Base-by-base conservation (phyloP, 108 stramenopile genomes). In the Cyclotella sp. region DNA sequence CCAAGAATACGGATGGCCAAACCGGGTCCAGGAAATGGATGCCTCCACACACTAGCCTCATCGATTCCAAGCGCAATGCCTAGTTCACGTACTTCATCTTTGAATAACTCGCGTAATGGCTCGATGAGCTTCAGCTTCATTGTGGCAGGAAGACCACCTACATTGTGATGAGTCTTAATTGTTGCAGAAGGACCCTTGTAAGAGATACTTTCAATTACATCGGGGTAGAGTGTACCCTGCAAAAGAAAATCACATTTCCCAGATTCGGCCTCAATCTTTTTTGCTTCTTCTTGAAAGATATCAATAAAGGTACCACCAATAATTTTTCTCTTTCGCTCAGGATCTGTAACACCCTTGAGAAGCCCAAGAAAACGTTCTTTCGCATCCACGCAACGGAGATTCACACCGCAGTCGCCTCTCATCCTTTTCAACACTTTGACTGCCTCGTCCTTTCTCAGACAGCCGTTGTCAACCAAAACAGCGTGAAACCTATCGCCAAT, bases 81-180 rank as follows among this genome's bases (percentile, higher is more conserved):
- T 5, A 98, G 79, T 59, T 91, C 94, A 27, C 96, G 87, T 12
- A 98, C 97, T 77, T 98, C 95, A 73, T 98, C 99, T 87, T 99
- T 99, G 91, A 98, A 99, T 18, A 99, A 86, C 69, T 99, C 99
- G 15, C 98, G 83, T 18, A 99, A 89, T 8, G 99, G 99, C 82
- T 99, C 99, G 62, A 99, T 98, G 42, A 99, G 79, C 75, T 97
- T 94, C 60, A 98, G 83, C 44, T 97, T 93, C 98, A 99, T 99
- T 27, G 85, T 82, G 13, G 91, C 98, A 1, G 96, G 97, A 18
- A 99, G 88, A 0, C 97, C 97, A 21, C 98, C 97, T 52, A 98
- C 99, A 77, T 99, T 99, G 94, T 99, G 99, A 77, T 99, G 99
- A 28, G 97, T 97, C 88, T 99, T 99, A 82, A 99, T 99, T 51